Conservation (phyloP, 306 rosid species). For the Pyrus betulifolia region DNA sequence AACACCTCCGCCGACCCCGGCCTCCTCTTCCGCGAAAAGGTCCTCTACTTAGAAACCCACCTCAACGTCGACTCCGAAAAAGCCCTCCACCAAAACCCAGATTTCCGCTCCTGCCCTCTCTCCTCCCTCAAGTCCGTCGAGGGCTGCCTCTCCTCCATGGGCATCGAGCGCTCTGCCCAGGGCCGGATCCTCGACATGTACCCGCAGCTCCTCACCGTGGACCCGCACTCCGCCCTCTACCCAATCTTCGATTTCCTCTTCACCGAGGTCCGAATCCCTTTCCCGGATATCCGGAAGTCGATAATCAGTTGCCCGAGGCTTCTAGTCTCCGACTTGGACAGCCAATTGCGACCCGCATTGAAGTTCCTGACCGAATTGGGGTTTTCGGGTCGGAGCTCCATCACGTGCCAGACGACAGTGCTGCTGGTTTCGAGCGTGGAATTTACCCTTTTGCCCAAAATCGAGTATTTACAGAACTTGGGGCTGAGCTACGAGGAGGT, state of each 20-base stretch:
- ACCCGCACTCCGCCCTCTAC: constrained; percentile 53
- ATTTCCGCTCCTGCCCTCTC: constrained; percentile 46
- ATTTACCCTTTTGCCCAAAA: constrained; percentile 40
- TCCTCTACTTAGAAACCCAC: constrained; percentile 52
- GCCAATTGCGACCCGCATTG: constrained; percentile 39
- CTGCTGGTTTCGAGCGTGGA: constrained; percentile 39
- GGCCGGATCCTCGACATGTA: constrained; percentile 79
- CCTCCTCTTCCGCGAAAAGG: constrained; percentile 59
- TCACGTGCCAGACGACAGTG: constrained; percentile 29
- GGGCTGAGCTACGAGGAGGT: constrained; percentile 48
- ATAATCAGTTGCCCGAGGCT: constrained; percentile 65
- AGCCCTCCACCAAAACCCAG: constrained; percentile 57
- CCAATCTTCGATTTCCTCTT: constrained; percentile 77
- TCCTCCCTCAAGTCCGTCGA: constrained; percentile 49
- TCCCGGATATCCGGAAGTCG: constrained; percentile 41
- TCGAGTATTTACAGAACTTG: constrained; percentile 33
- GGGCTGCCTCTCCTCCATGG: constrained; percentile 59
- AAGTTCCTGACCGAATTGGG: constrained; percentile 32
- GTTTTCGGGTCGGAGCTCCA: constrained; percentile 25
- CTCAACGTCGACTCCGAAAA: constrained; percentile 51
- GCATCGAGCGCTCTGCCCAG: constrained; percentile 41
- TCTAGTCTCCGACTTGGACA: constrained; percentile 43
- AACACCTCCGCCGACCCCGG: constrained; percentile 44
- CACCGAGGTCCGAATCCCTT: constrained; percentile 55
- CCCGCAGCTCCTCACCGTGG: constrained; percentile 63